Percentiles rank a stretch among this genome's conserved stretches.
Evolutionary conservation across 805 yeast genomes (phyloP).

Genomic region (Isabelozyma rhagii): DNA sequence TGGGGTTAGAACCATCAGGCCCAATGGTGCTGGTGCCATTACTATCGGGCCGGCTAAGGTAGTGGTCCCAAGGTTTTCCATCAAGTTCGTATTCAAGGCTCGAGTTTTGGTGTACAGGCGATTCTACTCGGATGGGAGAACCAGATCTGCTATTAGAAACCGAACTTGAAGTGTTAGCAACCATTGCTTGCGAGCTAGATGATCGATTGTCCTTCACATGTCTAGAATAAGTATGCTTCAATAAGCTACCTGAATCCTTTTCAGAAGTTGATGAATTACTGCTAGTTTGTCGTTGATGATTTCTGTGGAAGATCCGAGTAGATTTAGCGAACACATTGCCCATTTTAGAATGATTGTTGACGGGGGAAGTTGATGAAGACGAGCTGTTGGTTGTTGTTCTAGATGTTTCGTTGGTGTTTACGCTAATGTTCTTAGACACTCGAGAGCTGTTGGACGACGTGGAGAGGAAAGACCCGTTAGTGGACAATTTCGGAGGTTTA

Average conservation of each 20-base stretch:
- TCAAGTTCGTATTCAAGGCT: neutral
- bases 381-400: neutral
- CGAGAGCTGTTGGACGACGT: neutral
- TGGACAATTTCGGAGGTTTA: neutral
- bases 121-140: neutral
- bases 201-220: slow-evolving; percentile 33
- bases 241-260: slow-evolving; percentile 2
- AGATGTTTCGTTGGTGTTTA: neutral
- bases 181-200: slow-evolving; percentile 7
- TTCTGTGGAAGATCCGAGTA: slow-evolving; percentile 23
- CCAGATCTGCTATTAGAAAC: neutral
- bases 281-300: slow-evolving; percentile 8
- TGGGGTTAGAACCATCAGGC: neutral
- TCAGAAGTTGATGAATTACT: slow-evolving; percentile 5
- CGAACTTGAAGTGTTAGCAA: neutral
- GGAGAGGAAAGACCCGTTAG: neutral
- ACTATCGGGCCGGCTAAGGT: neutral
- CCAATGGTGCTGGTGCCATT: neutral
- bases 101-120: neutral
- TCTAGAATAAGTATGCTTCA: slow-evolving; percentile 27
- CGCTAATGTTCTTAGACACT: neutral
- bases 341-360: slow-evolving; percentile 8
- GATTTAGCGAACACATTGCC: slow-evolving; percentile 25
- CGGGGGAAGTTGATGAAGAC: neutral
- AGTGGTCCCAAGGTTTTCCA: neutral